These are phyloP conservation scores for Pseudogymnoascus destructans DNA, from an alignment of 2,329 filamentous ascomycete species.

Conservation along the genomic window DNA sequence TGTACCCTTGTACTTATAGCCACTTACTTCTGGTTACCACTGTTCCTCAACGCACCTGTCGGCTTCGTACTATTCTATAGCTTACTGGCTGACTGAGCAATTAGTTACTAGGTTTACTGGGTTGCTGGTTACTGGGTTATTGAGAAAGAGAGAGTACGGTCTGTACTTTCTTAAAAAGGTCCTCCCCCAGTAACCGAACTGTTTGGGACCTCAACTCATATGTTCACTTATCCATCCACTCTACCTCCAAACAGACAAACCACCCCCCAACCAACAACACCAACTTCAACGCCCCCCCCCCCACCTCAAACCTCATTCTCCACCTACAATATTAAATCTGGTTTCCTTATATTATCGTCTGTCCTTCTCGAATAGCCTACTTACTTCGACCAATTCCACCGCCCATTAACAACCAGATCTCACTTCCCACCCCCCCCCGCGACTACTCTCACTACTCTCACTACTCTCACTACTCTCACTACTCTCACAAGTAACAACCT, in stretches of 20 bases:
- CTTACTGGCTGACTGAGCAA: background rate
- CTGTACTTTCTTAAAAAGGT: background rate
- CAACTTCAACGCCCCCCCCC: background rate
- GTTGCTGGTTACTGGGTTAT: background rate
- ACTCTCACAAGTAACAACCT: background rate
- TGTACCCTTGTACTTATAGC: constrained; percentile 7
- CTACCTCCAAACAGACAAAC: constrained; percentile 6
- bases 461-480: background rate
- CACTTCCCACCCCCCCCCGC: background rate
- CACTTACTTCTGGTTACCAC: background rate
- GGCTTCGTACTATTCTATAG: background rate
- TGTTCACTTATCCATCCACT: background rate
- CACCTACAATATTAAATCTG: constrained; percentile 1
- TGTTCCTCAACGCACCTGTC: background rate
- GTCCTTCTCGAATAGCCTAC: constrained; percentile 8
- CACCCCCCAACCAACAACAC: background rate
- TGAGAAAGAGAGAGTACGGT: background rate
- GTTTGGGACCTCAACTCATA: constrained; percentile 8
- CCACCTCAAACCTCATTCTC: constrained; percentile 2
- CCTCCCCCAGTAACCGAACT: constrained; percentile 3
- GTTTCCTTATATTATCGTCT: constrained; percentile 7
- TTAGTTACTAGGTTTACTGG: background rate
- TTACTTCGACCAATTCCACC: constrained; percentile 6
- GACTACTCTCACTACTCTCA: background rate
- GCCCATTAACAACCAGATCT: background rate